Evolutionary conservation across 192 early-diverging fungal genomes (phyloP), one percentile per base, ranked within the genome.

Genomic region (Backusella sp.): DNA sequence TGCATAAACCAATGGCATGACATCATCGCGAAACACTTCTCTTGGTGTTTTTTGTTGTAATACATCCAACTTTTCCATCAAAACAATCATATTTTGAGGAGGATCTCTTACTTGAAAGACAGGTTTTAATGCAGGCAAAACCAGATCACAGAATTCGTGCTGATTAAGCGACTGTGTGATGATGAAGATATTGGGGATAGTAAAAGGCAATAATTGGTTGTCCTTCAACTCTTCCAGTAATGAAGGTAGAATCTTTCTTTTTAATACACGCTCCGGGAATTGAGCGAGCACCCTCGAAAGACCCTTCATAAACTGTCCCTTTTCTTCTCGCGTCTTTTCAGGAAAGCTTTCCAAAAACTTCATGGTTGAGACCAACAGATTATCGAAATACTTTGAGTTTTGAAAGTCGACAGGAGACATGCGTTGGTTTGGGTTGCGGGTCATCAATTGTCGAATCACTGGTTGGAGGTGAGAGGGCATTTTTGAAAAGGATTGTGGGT

Each of bases 261-360:
- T 77, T 26, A 90, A 73, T 9, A 94, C 88, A 7, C 93, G 83
- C 7, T 88, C 86, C 0, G 94, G 90, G 68, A 94, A 96, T 80
- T 90, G 88, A 4, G 88, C 85, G 37, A 96, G 79, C 34, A 95
- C 87, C 11, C 89, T 84, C 7, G 86, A 82, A 49, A 96, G 82
- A 0, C 91, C 92, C 76, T 92, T 91, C 87, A 96, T 86, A 67
- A 96, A 96, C 32, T 90, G 89, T 8, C 87, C 81, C 73, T 96
- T 95, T 65, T 94, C 90, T 36, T 94, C 92, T 56, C 83, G 78
- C 0, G 92, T 85, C 79, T 96, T 95, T 73, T 94, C 94, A 1
- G 92, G 90, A 75, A 96, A 88, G 17, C 84, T 82, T 72, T 95
- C 95, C 76, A 96, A 85, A 71, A 91, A 96, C 56, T 88, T 86